Conservation (phyloP, 2,329 filamentous ascomycete species). For the Xylaria sp. region DNA sequence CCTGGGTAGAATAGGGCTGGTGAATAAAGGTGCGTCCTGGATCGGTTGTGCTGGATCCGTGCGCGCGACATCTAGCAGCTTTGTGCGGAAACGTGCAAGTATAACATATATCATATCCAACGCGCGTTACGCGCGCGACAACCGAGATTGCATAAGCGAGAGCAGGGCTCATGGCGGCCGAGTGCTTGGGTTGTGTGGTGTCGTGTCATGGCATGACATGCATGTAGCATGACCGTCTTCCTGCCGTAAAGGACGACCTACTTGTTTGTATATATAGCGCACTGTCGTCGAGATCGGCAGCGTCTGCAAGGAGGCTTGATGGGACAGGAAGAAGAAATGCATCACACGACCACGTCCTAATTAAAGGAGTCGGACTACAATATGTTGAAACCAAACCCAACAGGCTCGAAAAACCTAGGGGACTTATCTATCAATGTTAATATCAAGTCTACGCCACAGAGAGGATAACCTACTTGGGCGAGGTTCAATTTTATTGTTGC, state of each 20-base stretch:
- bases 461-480: background rate
- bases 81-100: too few species aligned
- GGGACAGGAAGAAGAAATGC: background rate
- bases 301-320: constrained; percentile 15
- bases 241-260: background rate
- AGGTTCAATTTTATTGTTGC: background rate
- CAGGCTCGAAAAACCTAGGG: background rate
- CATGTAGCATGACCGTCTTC: constrained; percentile 1
- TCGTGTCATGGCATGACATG: constrained; percentile 9
- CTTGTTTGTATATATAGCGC: background rate
- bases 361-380: background rate
- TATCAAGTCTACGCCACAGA: too few species aligned
- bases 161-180: constrained; percentile 3
- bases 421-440: background rate
- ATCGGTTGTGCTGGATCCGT: too few species aligned
- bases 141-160: background rate
- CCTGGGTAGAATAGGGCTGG: too few species aligned
- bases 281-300: background rate
- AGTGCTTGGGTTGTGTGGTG: constrained; percentile 3
- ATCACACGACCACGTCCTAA: constrained; percentile 19
- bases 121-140: constrained; percentile 22
- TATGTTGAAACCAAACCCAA: background rate
- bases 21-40: too few species aligned
- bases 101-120: background rate
- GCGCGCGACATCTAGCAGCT: too few species aligned